Conservation (phyloP, 257 asterid genomes). For the Capsicum chinense region DNA sequence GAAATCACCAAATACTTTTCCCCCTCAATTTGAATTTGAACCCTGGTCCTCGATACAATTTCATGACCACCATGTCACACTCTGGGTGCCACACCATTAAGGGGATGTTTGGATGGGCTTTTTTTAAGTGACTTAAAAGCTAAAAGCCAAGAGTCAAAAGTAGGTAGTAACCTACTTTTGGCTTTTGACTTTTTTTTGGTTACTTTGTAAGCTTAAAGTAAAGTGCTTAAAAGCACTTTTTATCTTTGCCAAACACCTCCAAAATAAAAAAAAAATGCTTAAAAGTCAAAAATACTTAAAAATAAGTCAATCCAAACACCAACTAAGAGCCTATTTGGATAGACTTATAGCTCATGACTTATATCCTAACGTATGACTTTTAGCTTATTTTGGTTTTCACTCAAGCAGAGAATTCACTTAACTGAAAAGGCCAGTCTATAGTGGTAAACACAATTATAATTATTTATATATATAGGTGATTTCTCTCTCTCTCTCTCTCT, state of each 20-base stretch:
- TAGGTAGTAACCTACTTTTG: too few relatives aligned
- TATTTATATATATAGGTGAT: too few relatives aligned
- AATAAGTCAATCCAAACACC: too few relatives aligned
- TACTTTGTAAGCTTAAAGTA: too few relatives aligned
- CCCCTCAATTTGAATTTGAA: background rate
- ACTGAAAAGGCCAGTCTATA: slow-evolving; percentile 8
- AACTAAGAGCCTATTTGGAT: background rate
- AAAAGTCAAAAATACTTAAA: too few relatives aligned
- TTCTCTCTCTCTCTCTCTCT: too few relatives aligned
- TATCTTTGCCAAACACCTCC: too few relatives aligned
- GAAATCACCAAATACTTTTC: background rate
- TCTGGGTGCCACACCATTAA: background rate
- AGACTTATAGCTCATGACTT: background rate
- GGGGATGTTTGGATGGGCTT: background rate
- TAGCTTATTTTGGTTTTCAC: background rate
- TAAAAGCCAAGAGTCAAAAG: too few relatives aligned
- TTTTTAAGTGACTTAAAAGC: too few relatives aligned
- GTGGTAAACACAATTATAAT: background rate
- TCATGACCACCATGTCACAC: background rate
- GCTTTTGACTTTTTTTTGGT: too few relatives aligned
- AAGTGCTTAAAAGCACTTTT: too few relatives aligned
- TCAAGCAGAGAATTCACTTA: background rate
- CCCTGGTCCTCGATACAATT: background rate
- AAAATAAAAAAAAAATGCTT: too few relatives aligned
- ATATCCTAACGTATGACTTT: background rate